Evolutionary conservation across 768 basidiomycete species (phyloP).

Genomic region (Hygrophoropsis aurantiaca): DNA sequence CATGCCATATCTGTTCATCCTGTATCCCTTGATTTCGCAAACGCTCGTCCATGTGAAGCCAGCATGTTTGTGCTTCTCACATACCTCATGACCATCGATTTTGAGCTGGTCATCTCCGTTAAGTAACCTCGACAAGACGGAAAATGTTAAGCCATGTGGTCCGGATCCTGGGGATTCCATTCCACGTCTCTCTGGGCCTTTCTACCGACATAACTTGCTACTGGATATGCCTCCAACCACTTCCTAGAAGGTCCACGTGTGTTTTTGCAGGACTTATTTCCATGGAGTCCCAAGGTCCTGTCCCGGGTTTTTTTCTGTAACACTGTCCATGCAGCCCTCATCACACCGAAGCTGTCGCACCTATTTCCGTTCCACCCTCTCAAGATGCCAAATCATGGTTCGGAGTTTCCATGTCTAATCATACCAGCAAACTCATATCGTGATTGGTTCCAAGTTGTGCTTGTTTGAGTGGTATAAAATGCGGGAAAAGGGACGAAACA

Average conservation of each 20-base stretch:
- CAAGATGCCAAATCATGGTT: neutral
- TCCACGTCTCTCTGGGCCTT: neutral
- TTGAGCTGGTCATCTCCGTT: neutral
- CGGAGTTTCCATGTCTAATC: neutral
- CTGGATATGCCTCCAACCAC: neutral
- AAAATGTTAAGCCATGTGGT: neutral
- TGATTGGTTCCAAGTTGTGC: neutral
- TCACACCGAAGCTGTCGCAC: neutral
- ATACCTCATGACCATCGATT: neutral
- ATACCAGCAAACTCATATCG: neutral
- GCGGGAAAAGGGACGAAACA: neutral
- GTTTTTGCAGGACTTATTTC: neutral
- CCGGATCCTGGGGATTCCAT: neutral
- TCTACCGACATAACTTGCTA: neutral
- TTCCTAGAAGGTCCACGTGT: neutral
- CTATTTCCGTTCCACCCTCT: neutral
- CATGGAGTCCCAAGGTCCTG: neutral
- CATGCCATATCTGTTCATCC: no score
- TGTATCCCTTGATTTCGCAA: no score
- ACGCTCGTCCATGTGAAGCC: no score
- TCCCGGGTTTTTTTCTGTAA: neutral
- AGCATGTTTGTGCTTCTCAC: no score
- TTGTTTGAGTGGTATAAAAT: slow-evolving; percentile 17
- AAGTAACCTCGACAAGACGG: neutral
- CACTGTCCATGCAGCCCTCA: slow-evolving; percentile 1